Evolutionary conservation across 352 stramenopile genomes (phyloP).

Genomic region (Pythium aquatile): DNA sequence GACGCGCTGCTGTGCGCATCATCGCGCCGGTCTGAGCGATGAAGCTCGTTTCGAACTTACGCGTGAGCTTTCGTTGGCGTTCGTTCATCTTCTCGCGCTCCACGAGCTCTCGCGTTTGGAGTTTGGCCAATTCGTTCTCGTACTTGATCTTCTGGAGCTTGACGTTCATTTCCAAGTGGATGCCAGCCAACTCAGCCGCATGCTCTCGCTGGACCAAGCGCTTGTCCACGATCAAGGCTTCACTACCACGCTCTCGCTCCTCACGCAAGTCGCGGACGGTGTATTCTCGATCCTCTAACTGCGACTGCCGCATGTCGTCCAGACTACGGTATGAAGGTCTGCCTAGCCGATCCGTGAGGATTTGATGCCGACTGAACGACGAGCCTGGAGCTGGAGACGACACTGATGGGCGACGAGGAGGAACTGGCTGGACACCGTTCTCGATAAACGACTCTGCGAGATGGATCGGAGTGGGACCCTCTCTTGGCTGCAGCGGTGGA

Average conservation of each 20-base stretch:
- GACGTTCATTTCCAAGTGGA: conserved; percentile 66
- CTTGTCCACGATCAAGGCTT: conserved; percentile 67
- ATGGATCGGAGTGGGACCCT: conserved; percentile 17
- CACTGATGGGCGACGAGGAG: not conserved
- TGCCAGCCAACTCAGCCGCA: conserved; percentile 48
- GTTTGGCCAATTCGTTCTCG: conserved; percentile 46
- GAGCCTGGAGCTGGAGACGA: conserved; percentile 10
- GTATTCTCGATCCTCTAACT: conserved; percentile 37
- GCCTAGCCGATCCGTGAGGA: conserved; percentile 51
- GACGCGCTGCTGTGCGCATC: conserved; percentile 59
- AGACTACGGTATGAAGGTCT: conserved; percentile 33
- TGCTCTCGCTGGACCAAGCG: conserved; percentile 64
- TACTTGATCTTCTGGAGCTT: conserved; percentile 69
- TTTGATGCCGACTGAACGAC: conserved; percentile 47
- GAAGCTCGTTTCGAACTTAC: conserved; percentile 52
- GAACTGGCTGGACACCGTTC: conserved; percentile 19
- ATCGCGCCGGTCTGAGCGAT: conserved; percentile 56
- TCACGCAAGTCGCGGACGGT: conserved; percentile 58
- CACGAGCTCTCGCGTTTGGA: conserved; percentile 39
- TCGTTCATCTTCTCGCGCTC: conserved; percentile 49
- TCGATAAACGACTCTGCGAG: conserved; percentile 21
- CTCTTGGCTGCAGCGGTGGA: not conserved
- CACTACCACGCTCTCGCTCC: conserved; percentile 59
- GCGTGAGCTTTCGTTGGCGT: conserved; percentile 43
- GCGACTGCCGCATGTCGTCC: conserved; percentile 32